Evolutionary conservation across 2,329 filamentous ascomycete species (phyloP).

Genomic region (Colletotrichum euphorbiae): DNA sequence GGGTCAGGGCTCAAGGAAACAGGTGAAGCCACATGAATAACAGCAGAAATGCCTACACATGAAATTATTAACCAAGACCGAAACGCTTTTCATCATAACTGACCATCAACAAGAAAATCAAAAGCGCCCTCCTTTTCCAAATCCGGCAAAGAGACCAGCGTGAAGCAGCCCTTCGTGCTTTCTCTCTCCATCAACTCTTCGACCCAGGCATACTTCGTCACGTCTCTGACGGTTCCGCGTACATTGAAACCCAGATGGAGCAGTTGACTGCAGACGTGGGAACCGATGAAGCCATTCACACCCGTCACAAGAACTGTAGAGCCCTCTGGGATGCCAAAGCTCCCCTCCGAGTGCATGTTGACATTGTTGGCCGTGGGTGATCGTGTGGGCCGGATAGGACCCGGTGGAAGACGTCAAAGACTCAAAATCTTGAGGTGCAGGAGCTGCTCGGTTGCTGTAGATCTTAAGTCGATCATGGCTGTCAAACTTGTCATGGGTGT

Average conservation of each 20-base stretch:
- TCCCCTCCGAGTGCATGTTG: slow-evolving; percentile 29
- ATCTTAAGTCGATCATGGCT: slow-evolving; percentile 31
- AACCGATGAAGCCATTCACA: slow-evolving; percentile 56
- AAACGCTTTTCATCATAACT: neutral
- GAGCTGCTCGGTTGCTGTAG: slow-evolving; percentile 18
- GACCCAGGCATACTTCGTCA: slow-evolving; percentile 46
- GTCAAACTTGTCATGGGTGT: slow-evolving; percentile 4
- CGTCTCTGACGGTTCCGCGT: slow-evolving; percentile 53
- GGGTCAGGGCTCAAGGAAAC: slow-evolving; percentile 51
- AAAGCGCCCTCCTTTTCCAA: slow-evolving; percentile 46
- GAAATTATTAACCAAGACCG: neutral
- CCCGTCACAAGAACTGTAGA: slow-evolving; percentile 53
- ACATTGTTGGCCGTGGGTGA: neutral
- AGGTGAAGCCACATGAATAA: slow-evolving; percentile 50
- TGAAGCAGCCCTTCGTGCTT: slow-evolving; percentile 48
- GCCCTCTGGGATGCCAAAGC: slow-evolving; percentile 25
- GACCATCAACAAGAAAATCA: slow-evolving; percentile 46
- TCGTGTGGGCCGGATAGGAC: neutral
- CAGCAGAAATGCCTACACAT: slow-evolving; percentile 20
- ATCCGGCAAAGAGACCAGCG: slow-evolving; percentile 48
- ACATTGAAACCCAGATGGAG: slow-evolving; percentile 52
- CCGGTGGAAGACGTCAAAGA: slow-evolving; percentile 10
- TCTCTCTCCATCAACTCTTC: slow-evolving; percentile 46
- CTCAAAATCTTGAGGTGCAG: slow-evolving; percentile 12
- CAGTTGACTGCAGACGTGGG: slow-evolving; percentile 52